A percentile compares a stretch with the other conserved stretches of the same genome.
Conservation (phyloP, 306 rosid genomes). For the Pterocarpus santalinus region DNA sequence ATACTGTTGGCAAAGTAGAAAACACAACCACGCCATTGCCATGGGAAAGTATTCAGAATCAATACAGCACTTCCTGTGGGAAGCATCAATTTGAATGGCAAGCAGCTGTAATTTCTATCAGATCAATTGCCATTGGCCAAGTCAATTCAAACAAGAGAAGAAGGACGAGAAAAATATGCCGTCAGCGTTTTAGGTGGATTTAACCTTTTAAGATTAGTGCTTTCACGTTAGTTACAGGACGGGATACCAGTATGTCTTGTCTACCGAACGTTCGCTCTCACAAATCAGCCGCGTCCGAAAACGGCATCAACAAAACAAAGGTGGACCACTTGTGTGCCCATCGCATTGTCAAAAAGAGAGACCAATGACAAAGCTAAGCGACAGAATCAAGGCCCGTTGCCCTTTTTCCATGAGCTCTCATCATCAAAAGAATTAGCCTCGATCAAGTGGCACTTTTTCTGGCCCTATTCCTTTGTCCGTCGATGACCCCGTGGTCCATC, state of each 20-base stretch:
- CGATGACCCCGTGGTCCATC: neutral
- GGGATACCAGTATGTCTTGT: neutral
- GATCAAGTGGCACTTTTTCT: neutral
- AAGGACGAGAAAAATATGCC: neutral
- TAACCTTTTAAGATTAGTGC: too few relatives aligned
- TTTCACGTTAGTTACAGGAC: neutral
- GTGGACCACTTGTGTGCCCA: constrained; percentile 15
- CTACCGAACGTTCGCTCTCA: neutral
- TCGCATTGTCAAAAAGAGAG: constrained; percentile 25
- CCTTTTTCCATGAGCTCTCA: neutral
- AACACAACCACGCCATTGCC: neutral
- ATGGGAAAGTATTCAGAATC: neutral
- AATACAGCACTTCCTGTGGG: neutral
- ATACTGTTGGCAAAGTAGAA: neutral
- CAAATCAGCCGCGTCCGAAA: neutral
- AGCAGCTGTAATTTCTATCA: neutral
- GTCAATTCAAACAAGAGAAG: neutral
- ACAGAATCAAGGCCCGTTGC: neutral
- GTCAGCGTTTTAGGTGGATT: neutral
- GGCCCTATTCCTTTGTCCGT: neutral
- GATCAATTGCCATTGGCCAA: neutral
- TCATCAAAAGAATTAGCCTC: neutral
- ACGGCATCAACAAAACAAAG: neutral
- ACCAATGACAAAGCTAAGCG: constrained; percentile 27
- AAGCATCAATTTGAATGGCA: neutral